Evolutionary conservation across 106 monocot species (phyloP), one percentile per base, ranked within the genome.

Genomic region (Vanilla planifolia): DNA sequence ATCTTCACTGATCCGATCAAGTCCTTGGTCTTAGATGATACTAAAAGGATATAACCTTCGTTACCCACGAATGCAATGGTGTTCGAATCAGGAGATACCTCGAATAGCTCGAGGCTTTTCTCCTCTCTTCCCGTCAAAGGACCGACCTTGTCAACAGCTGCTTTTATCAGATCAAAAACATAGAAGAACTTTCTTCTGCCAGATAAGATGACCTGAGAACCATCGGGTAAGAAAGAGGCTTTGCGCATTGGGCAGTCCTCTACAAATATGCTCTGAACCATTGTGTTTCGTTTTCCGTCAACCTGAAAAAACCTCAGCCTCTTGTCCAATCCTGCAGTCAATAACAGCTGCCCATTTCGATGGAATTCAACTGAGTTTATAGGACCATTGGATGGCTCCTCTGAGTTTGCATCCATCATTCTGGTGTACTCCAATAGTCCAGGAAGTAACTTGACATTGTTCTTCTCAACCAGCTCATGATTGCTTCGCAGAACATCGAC

Each of bases 151-250:
- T 84, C 86, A 5, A 81, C 66, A 21, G 43, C 60, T 2, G 80
- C 85, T 28, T 86, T 96, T 2, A 81, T 76, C 72, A 96, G 65
- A 80, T 96, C 86, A 69, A 86, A 84, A 20, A 60, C 73, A 64
- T 90, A 90, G 64, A 96, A 96, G 72, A 79, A 96, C 48, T 81
- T 90, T 48, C 90, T 86, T 61, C 90, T 75, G 19, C 90, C 84
- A 2, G 86, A 29, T 30, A 84, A 34, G 19, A 96, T 87, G 16
- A 81, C 87, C 66, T 91, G 84, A 39, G 90, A 87, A 11, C 95
- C 95, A 45, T 96, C 80, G 16, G 89, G 89, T 23, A 90, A 29
- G 53, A 96, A 96, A 0, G 95, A 67, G 33, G 95, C 90, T 40
- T 90, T 90, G 7, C 56, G 60, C 16, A 87, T 67, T 0, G 90